These are phyloP conservation scores for Colletotrichum sp. DNA, from an alignment of 2,329 filamentous ascomycete species.

Conservation along the genomic window DNA sequence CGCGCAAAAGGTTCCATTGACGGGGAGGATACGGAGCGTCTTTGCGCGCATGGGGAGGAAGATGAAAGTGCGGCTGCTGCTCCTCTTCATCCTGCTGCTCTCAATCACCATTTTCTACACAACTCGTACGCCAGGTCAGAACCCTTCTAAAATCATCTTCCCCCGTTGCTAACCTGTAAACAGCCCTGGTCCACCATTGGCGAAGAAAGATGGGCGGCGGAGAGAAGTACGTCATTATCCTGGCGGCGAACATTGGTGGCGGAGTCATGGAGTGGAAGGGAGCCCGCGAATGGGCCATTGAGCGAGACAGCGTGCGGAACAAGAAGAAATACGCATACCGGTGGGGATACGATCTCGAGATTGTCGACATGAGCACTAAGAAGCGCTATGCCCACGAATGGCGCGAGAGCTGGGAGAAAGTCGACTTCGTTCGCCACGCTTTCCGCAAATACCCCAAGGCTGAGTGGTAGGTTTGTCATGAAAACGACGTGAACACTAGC, in stretches of 20 bases:
- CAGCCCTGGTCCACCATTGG: constrained; percentile 66
- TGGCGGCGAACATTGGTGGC: constrained; percentile 92
- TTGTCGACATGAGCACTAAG: constrained; percentile 98
- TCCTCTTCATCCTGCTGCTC: constrained; percentile 65
- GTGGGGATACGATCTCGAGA: constrained; percentile 96
- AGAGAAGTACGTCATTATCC: constrained; percentile 89
- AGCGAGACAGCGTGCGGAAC: constrained; percentile 93
- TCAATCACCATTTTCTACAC: constrained; percentile 72
- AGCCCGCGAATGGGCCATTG: constrained; percentile 95
- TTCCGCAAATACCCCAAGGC: constrained; percentile 94
- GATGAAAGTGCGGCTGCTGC: constrained; percentile 66
- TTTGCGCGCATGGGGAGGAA: constrained; percentile 65
- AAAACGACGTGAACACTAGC: background rate
- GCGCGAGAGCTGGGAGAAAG: constrained; percentile 99
- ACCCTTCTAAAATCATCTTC: background rate
- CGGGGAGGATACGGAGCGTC: constrained; percentile 52
- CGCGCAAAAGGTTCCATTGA: constrained; percentile 47
- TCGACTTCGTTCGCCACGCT: constrained; percentile 86
- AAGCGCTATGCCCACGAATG: constrained; percentile 99
- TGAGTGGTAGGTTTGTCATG: constrained; percentile 78
- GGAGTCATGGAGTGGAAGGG: constrained; percentile 99
- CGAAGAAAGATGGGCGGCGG: constrained; percentile 83
- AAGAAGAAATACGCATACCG: constrained; percentile 85
- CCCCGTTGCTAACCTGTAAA: constrained; percentile 27
- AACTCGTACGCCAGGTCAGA: constrained; percentile 70